Conservation (phyloP, 2,329 filamentous ascomycete genomes). For the Trichoderma arundinaceum region DNA sequence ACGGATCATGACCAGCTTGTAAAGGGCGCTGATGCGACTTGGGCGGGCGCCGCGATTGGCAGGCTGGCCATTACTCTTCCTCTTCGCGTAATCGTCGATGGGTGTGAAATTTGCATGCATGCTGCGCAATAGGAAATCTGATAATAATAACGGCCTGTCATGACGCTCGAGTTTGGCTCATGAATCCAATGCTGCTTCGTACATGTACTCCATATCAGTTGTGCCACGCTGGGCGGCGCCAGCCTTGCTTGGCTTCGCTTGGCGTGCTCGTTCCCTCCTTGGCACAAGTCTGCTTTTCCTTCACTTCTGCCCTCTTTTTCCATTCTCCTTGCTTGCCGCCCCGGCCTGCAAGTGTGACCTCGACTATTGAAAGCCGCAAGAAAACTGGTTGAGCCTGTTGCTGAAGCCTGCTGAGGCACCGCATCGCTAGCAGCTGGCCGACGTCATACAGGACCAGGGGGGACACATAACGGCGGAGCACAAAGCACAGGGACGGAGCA, state of each 20-base stretch:
- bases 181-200: slow-evolving; percentile 6
- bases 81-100: slow-evolving; percentile 30
- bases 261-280: background rate
- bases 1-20: slow-evolving; percentile 4
- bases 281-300: background rate
- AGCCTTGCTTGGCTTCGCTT: slow-evolving; percentile 13
- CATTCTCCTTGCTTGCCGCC: background rate
- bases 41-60: slow-evolving; percentile 20
- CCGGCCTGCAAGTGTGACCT: slow-evolving; percentile 12
- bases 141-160: slow-evolving; percentile 21
- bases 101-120: slow-evolving; percentile 8
- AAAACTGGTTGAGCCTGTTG: slow-evolving; percentile 11
- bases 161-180: slow-evolving; percentile 2
- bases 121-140: slow-evolving; percentile 15
- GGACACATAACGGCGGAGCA: slow-evolving; percentile 1
- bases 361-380: background rate
- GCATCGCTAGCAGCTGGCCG: slow-evolving; percentile 14
- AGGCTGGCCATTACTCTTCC: slow-evolving; percentile 28
- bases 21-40: slow-evolving; percentile 19
- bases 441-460: slow-evolving; percentile 27
- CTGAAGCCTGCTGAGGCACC: slow-evolving; percentile 3
- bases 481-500: background rate
- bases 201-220: background rate
- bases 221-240: slow-evolving; percentile 8
- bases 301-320: background rate